These are phyloP conservation scores for Globisporangium recalcitrans DNA, from an alignment of 352 stramenopile species.

Conservation along the genomic window DNA sequence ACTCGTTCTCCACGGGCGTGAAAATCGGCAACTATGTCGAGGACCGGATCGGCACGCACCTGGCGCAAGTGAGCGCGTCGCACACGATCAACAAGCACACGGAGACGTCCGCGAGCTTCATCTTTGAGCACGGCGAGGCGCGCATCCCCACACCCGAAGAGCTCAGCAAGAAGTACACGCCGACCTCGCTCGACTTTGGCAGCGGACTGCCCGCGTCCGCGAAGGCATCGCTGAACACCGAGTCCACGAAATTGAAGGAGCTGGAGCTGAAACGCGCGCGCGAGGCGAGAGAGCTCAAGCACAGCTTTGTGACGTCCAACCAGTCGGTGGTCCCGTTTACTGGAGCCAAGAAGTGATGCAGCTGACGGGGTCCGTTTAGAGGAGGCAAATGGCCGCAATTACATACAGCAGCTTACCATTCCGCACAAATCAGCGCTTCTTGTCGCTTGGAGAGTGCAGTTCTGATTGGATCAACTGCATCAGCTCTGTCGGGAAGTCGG, in stretches of 20 bases:
- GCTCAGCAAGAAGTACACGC: conserved; percentile 50
- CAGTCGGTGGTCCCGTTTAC: conserved; percentile 43
- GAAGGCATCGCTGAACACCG: conserved; percentile 23
- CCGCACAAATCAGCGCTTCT: not conserved
- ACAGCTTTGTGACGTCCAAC: conserved; percentile 51
- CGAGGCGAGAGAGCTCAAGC: conserved; percentile 33
- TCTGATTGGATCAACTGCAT: conserved; percentile 24
- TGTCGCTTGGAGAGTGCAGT: not conserved
- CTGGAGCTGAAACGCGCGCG: conserved; percentile 37
- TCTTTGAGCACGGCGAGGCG: conserved; percentile 63
- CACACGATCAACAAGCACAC: conserved; percentile 40
- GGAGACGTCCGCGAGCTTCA: conserved; percentile 48
- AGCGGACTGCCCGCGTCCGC: conserved; percentile 18
- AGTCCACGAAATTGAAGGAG: conserved; percentile 28
- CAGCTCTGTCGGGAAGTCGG: conserved; percentile 33
- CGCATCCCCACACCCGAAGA: conserved; percentile 39
- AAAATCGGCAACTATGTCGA: conserved; percentile 85
- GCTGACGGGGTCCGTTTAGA: not conserved
- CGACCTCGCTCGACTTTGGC: conserved; percentile 50
- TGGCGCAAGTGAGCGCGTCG: conserved; percentile 32
- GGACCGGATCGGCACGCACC: conserved; percentile 53
- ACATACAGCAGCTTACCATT: not conserved
- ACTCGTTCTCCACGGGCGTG: conserved; percentile 65
- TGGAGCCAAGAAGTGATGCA: conserved; percentile 14
- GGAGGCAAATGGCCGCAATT: not conserved